Evolutionary conservation across 2,329 filamentous ascomycete species (phyloP).

Genomic region (Fusarium sp.): DNA sequence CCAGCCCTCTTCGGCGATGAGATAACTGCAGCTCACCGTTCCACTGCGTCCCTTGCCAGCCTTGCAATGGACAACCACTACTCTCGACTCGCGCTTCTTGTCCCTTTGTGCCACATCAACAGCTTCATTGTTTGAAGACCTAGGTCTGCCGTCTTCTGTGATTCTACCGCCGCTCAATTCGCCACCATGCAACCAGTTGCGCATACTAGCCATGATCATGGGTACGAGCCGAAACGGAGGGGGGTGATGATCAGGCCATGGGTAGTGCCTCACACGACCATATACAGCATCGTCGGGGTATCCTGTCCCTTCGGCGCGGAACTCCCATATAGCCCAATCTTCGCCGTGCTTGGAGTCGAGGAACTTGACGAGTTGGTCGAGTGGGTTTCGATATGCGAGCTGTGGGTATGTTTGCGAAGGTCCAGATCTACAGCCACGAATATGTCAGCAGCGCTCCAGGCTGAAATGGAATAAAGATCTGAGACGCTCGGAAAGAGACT

Average conservation of each 20-base stretch:
- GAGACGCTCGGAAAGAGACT: fast-evolving
- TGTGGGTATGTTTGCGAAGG: slow-evolving; percentile 90
- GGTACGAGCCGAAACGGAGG: slow-evolving; percentile 91
- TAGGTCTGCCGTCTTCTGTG: slow-evolving; percentile 25
- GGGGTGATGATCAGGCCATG: slow-evolving; percentile 97
- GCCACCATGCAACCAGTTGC: slow-evolving; percentile 77
- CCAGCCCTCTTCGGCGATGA: slow-evolving; percentile 84
- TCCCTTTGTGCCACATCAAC: slow-evolving; percentile 45
- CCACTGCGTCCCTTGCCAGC: slow-evolving; percentile 95
- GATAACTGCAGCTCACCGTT: slow-evolving; percentile 85
- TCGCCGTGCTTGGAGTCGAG: slow-evolving; percentile 84
- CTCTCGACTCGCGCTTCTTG: slow-evolving; percentile 59
- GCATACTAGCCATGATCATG: slow-evolving; percentile 90
- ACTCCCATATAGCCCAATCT: slow-evolving; percentile 97
- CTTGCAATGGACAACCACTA: slow-evolving; percentile 95
- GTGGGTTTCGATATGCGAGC: slow-evolving; percentile 91
- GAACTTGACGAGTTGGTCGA: slow-evolving; percentile 85
- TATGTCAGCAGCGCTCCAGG: slow-evolving; percentile 19
- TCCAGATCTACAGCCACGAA: slow-evolving; percentile 71
- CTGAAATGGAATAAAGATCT: no score
- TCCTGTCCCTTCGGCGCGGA: slow-evolving; percentile 93
- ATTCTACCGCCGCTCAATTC: slow-evolving; percentile 47
- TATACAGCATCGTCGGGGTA: slow-evolving; percentile 94
- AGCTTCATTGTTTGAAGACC: slow-evolving; percentile 21
- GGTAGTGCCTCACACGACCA: slow-evolving; percentile 85